These are phyloP conservation scores for Hortiboletus rubellus DNA, from an alignment of 1,284 basidiomycete species.

Conservation along the genomic window DNA sequence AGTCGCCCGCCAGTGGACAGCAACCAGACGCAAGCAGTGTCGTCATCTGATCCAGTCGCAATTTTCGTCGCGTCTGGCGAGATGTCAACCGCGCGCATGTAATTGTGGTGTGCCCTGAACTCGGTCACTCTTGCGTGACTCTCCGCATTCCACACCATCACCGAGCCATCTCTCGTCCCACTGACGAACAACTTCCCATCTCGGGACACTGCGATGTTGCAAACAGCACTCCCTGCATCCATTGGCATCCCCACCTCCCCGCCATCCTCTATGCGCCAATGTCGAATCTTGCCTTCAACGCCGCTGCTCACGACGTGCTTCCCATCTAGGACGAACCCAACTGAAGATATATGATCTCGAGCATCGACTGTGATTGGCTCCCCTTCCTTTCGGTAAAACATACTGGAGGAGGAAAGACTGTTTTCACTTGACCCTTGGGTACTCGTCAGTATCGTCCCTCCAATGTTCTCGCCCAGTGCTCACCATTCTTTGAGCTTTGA, in stretches of 20 bases:
- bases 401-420: too few species aligned
- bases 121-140: background rate
- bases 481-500: background rate
- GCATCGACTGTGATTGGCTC: too few species aligned
- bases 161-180: background rate
- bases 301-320: background rate
- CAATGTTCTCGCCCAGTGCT: background rate
- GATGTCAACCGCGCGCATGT: background rate
- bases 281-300: background rate
- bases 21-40: background rate
- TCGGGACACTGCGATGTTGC: background rate
- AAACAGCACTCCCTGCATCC: background rate
- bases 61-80: background rate
- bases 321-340: background rate
- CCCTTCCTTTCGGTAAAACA: background rate
- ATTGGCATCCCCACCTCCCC: background rate
- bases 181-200: slow-evolving; percentile 3
- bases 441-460: background rate
- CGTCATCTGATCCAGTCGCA: background rate
- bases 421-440: background rate
- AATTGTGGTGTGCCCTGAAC: background rate
- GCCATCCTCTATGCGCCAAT: background rate
- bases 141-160: slow-evolving; percentile 1
- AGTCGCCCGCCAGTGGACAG: background rate
- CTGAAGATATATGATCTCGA: background rate